Percentiles rank a stretch among this genome's conserved stretches.
These are phyloP conservation scores for Talaromyces sp. DNA, from an alignment of 2,329 filamentous ascomycete species.

Conservation along the genomic window DNA sequence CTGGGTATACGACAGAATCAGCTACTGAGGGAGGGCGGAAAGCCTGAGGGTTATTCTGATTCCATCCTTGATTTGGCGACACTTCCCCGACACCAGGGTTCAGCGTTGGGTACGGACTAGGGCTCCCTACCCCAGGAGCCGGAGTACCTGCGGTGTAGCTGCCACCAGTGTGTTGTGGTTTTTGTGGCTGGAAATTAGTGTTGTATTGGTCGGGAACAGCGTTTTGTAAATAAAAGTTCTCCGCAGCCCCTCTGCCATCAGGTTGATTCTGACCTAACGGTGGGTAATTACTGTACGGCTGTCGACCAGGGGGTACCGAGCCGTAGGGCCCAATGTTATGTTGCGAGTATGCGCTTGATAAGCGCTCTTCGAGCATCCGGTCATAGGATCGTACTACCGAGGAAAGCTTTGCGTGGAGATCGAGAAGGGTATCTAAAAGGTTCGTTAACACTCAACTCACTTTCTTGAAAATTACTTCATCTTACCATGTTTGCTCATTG, in stretches of 20 bases:
- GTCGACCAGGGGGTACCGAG: conserved; percentile 38
- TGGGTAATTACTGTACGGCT: conserved; percentile 63
- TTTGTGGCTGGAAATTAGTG: conserved; percentile 44
- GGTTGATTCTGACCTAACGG: conserved; percentile 56
- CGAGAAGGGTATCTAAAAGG: conserved; percentile 70
- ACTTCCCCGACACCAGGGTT: conserved; percentile 10
- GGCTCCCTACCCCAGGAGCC: conserved; percentile 14
- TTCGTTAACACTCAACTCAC: not conserved
- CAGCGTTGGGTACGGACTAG: conserved; percentile 17
- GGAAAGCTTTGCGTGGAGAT: conserved; percentile 89
- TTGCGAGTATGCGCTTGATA: conserved; percentile 88
- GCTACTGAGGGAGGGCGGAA: conserved; percentile 16
- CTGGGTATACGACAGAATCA: conserved; percentile 11
- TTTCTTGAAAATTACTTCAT: conserved; percentile 8
- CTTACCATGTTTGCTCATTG: conserved; percentile 97
- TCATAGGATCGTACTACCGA: conserved; percentile 98
- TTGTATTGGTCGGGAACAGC: conserved; percentile 45
- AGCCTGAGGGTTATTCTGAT: conserved; percentile 14
- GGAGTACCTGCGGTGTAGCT: conserved; percentile 11
- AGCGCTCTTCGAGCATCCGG: conserved; percentile 90
- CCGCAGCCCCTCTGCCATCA: conserved; percentile 52
- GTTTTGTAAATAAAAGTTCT: conserved; percentile 77
- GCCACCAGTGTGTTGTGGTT: conserved; percentile 24
- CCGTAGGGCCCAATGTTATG: conserved; percentile 64
- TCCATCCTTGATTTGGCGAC: conserved; percentile 17